A percentile compares a stretch with the other conserved stretches of the same genome.
Conservation (phyloP, 1,284 basidiomycete genomes). For the Volvariella surrecta region DNA sequence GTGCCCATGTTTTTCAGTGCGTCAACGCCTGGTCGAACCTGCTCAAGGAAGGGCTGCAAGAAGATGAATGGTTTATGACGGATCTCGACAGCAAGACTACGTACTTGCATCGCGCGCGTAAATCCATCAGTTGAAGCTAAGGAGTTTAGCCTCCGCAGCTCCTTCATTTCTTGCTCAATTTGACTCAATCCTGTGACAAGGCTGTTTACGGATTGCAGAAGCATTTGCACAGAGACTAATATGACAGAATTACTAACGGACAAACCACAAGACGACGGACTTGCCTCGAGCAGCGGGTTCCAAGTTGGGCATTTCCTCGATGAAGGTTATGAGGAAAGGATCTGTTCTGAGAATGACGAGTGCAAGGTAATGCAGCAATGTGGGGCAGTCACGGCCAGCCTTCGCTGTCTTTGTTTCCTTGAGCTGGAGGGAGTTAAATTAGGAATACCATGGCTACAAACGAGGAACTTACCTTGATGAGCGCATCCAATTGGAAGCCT, state of each 20-base stretch:
- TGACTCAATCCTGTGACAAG: conserved; percentile 51
- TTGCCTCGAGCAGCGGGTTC: conserved; percentile 77
- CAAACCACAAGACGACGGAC: conserved; percentile 12
- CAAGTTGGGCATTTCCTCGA: conserved; percentile 75
- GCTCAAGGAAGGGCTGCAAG: conserved; percentile 46
- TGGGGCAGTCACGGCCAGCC: conserved; percentile 65
- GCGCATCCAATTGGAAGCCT: conserved; percentile 77
- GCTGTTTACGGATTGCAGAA: conserved; percentile 49
- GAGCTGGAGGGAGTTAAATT: conserved; percentile 38
- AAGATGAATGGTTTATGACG: neutral
- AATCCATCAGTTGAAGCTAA: conserved; percentile 49
- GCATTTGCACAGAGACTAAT: conserved; percentile 62
- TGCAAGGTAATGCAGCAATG: conserved; percentile 81
- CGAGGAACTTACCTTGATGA: conserved; percentile 67
- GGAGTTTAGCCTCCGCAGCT: conserved; percentile 25
- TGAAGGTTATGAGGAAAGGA: conserved; percentile 60
- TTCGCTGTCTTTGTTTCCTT: conserved; percentile 78
- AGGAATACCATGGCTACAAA: neutral
- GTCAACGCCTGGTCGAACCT: conserved; percentile 43
- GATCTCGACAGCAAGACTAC: conserved; percentile 8
- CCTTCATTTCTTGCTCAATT: conserved; percentile 47
- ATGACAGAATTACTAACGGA: neutral
- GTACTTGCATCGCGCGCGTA: conserved; percentile 56
- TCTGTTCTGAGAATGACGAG: conserved; percentile 65
- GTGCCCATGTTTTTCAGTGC: conserved; percentile 56